Evolutionary conservation across 352 stramenopile genomes (phyloP), one percentile per base, ranked within the genome.

Genomic region (Pythium insidiosum): DNA sequence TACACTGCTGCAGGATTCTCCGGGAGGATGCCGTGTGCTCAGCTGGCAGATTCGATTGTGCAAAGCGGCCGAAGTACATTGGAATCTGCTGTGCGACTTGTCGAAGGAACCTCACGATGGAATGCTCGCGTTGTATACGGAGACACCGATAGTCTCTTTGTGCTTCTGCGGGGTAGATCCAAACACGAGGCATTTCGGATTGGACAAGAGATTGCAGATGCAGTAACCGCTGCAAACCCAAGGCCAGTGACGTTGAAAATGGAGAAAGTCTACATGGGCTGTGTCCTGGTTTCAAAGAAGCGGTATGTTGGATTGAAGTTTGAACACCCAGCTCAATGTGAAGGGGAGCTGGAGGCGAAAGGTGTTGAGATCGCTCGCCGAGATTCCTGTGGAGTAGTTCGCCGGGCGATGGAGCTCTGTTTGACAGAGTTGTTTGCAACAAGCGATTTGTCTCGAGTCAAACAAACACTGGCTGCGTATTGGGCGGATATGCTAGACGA

Each of bases 111-210:
- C 46, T 52, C 66, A 18, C 68, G 81, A 33, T 95, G 82, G 86
- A 83, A 90, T 47, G 87, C 83, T n/a, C 71, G 61, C 19, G 94
- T 98, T 21, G 90, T 97, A 5, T 98, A 98, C 53, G 96, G 95
- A 9, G 96, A 99, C 61, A 99, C 97, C 4, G 97, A 99, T 63
- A 99, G 94, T 43, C 61, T 99, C 5, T 99, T 99, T 71, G 84
- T 99, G 31, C 76, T 97, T 45, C 67, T 99, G 4, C 83, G 80
- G 34, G 96, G 96, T n/a, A 76, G 91, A 24, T 95, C 77, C 0
- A 88, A 97, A 35, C 58, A 76, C 13, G 76, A 98, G 43, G 96
- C 96, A 0, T 99, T 99, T 66, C 61, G 73, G 38, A 97, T 97
- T 35, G 91, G 85, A 5, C 77, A 93, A 41, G 84, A 95, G 52